Evolutionary conservation across 139 green algal species (phyloP), one percentile per base, ranked within the genome.

Genomic region (Cymbomonas tetramitiformis): DNA sequence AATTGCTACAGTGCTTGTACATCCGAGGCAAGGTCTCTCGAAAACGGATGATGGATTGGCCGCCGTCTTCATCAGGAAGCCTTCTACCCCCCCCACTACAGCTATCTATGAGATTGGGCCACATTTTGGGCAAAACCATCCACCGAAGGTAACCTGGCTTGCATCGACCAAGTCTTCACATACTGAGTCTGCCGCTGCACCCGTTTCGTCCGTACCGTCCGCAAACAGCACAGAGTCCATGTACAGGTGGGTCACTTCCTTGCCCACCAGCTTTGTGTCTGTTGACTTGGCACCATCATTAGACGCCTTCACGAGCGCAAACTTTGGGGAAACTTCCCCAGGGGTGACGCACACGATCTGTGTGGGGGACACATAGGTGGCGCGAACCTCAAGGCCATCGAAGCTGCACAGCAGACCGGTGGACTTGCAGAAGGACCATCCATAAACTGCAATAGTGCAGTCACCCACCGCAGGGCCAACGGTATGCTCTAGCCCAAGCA

Each of bases 191-290:
- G n/a, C n/a, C n/a, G n/a, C n/a, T n/a, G n/a, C 49, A 5, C 36
- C 59, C 39, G 29, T 50, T 18, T 30, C 33, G 36, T 43, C 36
- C 21, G 15, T 19, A 8, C 48, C 59, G 33, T 67, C 48, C 19
- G 51, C 34, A 38, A 52, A 67, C 8, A 67, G 32, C 15, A 34
- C 26, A n/a, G n/a, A 43, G 46, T 67, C 59, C 59, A 67, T 67
- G 50, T 54, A 67, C 3, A 67, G 59, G 38, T 67, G 59, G 15
- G 52, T 48, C 21, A 56, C 38, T 19, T 56, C 32, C 59, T 67
- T 67, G n/a, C n/a, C n/a, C n/a, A n/a, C n/a, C n/a, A n/a, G n/a
- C n/a, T n/a, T n/a, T n/a, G n/a, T n/a, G n/a, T n/a, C n/a, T n/a
- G n/a, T n/a, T n/a, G n/a, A n/a, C 32, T 18, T 31, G 21, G 44